phyloP scores from a whole-genome alignment of 306 rosid species.

The Casuarina equisetifolia region DNA sequence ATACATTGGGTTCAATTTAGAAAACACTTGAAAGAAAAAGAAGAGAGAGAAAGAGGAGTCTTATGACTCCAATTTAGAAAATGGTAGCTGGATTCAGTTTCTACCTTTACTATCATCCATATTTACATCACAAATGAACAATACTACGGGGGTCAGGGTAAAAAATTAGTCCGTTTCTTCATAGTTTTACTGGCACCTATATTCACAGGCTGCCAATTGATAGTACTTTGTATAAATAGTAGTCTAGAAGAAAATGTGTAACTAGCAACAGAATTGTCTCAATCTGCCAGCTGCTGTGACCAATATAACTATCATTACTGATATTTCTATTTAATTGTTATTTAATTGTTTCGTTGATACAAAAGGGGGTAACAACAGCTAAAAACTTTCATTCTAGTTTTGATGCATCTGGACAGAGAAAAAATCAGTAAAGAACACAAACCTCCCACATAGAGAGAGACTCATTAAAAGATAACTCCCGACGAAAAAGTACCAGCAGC shows the following conservation, averaged over 20 bases:
- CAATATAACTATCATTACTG: not conserved
- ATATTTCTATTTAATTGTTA: not conserved
- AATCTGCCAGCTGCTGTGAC: not conserved
- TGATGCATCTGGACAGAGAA: not conserved
- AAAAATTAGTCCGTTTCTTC: not conserved
- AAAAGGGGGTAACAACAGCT: not conserved
- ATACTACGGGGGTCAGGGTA: not conserved
- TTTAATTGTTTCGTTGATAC: not conserved
- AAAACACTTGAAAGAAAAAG: not conserved
- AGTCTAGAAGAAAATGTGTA: not conserved
- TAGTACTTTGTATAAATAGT: not conserved
- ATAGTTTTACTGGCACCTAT: not conserved
- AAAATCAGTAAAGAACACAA: conserved; percentile 29
- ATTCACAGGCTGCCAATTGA: not conserved
- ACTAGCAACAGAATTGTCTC: not conserved
- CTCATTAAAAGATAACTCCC: conserved; percentile 84
- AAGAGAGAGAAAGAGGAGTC: not conserved
- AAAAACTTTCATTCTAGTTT: not conserved
- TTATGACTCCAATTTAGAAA: conserved; percentile 7
- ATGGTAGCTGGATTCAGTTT: conserved; percentile 14
- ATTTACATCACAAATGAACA: conserved; percentile 1
- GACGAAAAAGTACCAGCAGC: conserved; percentile 93
- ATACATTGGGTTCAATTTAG: not conserved
- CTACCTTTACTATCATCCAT: conserved; percentile 5
- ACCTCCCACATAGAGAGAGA: conserved; percentile 99